Evolutionary conservation across 1,284 basidiomycete species (phyloP), one percentile per base, ranked within the genome.

Genomic region (Cutaneotrichosporon cutaneum): DNA sequence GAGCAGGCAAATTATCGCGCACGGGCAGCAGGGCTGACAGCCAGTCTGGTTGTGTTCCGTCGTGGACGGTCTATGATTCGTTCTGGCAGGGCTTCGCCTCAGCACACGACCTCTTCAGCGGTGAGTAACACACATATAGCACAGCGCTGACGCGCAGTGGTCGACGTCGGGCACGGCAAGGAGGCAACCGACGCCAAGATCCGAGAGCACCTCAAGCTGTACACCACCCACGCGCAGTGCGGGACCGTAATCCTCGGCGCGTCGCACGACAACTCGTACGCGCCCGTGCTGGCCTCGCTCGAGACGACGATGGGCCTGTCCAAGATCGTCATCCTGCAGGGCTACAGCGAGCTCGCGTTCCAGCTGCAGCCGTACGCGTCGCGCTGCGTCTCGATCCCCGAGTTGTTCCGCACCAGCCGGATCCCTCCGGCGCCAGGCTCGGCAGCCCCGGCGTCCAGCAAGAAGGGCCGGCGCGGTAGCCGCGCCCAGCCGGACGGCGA

Each of bases 141-240:
- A 13, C 5, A 51, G 52, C 59, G 56, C 35, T 54, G 24, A 52
- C 45, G 89, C 72, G 76, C 82, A 62, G 81, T 88, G 61, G 83
- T 90, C 63, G 90, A 92, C 71, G 87, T 87, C 44, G 88, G 88
- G 22, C 81, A 82, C 58, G 84, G 84, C 59, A 86, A 85, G 70
- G 87, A 88, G 60, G 83, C 82, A 8, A 81, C 84, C 8, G 86
- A 87, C 70, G 80, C 82, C 27, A 93, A 92, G 78, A 88, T 93
- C 63, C 85, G 84, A 82, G 90, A 90, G 74, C 86, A 89, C 72
- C 77, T 92, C 42, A 83, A 87, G 75, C 87, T 88, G n/a, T 90
- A 86, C 73, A 81, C 84, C 51, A 83, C 84, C 62, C 87, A 91
- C 70, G 85, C 87, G 10, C 89, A 91, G 73, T 90, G 88, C 35